phyloP scores from a whole-genome alignment of 192 early-diverging fungal genomes.

The Coemansia sp. region DNA sequence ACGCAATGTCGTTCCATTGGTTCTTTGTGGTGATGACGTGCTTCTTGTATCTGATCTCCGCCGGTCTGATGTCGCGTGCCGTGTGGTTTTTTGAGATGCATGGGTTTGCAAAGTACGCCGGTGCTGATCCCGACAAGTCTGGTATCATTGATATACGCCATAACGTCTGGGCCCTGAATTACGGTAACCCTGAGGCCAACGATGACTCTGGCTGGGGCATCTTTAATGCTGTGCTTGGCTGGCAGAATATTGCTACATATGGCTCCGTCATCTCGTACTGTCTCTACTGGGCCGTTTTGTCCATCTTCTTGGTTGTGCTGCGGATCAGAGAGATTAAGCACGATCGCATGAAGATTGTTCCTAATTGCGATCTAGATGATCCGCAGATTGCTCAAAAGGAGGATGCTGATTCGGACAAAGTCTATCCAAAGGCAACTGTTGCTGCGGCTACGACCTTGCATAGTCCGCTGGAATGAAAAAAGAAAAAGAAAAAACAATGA shows the following conservation, averaged over 20 bases:
- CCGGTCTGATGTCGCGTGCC: conserved; percentile 73
- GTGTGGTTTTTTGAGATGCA: conserved; percentile 70
- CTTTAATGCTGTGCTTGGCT: conserved; percentile 76
- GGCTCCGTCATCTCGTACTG: conserved; percentile 78
- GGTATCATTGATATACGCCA: conserved; percentile 59
- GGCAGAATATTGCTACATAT: conserved; percentile 72
- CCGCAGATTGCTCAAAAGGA: conserved; percentile 1
- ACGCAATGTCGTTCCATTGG: conserved; percentile 67
- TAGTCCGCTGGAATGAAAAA: not conserved
- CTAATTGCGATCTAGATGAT: not conserved
- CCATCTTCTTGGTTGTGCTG: conserved; percentile 47
- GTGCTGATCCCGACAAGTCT: conserved; percentile 64
- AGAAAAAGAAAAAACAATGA: not conserved
- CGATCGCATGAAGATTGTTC: conserved; percentile 1
- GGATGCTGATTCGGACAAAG: conserved; percentile 11
- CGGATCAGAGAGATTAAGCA: conserved; percentile 29
- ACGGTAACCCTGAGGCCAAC: conserved; percentile 63
- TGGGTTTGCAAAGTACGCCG: conserved; percentile 66
- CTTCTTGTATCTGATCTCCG: conserved; percentile 77
- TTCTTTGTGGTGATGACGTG: conserved; percentile 77
- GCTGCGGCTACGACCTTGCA: not conserved
- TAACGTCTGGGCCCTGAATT: conserved; percentile 63
- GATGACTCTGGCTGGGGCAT: conserved; percentile 64
- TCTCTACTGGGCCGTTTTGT: conserved; percentile 73
- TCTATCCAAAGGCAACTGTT: conserved; percentile 1